Conservation (phyloP, 805 yeast species). For the Cyberlindnera euphorbiiphila region DNA sequence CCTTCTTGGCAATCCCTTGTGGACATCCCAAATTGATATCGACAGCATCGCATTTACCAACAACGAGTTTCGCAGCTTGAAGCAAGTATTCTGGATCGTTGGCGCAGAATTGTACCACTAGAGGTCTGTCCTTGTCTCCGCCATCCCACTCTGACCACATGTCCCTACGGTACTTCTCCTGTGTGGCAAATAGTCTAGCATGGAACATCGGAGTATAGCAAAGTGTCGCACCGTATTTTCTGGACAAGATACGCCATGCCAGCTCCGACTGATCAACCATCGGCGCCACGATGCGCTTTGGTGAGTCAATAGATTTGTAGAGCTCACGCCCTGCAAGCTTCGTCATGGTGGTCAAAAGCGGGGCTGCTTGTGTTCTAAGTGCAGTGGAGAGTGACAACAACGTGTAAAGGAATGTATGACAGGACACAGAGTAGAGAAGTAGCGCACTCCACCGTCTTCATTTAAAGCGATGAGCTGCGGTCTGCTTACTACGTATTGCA, state of each 20-base stretch:
- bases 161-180: slow-evolving; percentile 71
- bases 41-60: slow-evolving; percentile 88
- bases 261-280: slow-evolving; percentile 98
- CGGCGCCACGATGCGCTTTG: slow-evolving; percentile 89
- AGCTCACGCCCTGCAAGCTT: slow-evolving; percentile 58
- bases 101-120: slow-evolving; percentile 94
- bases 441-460: too few species aligned
- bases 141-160: slow-evolving; percentile 80
- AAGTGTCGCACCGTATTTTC: slow-evolving; percentile 87
- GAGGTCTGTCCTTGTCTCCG: slow-evolving; percentile 69
- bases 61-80: slow-evolving; percentile 76
- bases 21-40: slow-evolving; percentile 97
- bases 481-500: too few species aligned
- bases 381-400: neutral
- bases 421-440: too few species aligned
- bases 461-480: too few species aligned
- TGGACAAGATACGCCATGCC: slow-evolving; percentile 88
- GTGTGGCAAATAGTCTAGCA: slow-evolving; percentile 83
- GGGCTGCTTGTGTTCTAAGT: neutral
- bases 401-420: too few species aligned
- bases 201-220: slow-evolving; percentile 98
- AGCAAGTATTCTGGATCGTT: slow-evolving; percentile 85
- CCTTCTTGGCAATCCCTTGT: slow-evolving; percentile 93
- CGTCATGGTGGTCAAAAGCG: slow-evolving; percentile 14
- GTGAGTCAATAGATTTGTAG: slow-evolving; percentile 64